These are phyloP conservation scores for Populus ilicifolia DNA, from an alignment of 345 rosid species.

Conservation along the genomic window DNA sequence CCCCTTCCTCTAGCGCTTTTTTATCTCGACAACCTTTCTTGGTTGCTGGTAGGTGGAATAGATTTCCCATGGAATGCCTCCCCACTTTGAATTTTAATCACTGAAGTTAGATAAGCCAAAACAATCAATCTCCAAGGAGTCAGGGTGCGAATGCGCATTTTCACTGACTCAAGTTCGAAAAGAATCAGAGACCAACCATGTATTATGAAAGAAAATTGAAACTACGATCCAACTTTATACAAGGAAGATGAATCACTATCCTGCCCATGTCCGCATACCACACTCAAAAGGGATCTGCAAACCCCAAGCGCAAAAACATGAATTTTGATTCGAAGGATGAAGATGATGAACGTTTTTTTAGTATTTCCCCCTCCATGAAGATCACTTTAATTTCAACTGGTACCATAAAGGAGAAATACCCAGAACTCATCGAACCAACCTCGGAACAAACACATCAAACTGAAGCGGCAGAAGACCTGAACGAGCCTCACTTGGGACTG, in stretches of 20 bases:
- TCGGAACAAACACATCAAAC: slow-evolving; percentile 83
- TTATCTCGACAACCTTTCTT: too few species aligned
- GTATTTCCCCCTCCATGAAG: slow-evolving; percentile 64
- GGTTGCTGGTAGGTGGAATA: too few species aligned
- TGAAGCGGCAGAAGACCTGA: slow-evolving; percentile 65
- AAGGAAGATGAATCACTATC: too few species aligned
- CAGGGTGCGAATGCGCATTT: too few species aligned
- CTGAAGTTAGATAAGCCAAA: too few species aligned
- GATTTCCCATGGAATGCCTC: too few species aligned
- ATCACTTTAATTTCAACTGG: slow-evolving; percentile 79
- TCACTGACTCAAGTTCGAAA: too few species aligned
- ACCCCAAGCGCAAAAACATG: too few species aligned
- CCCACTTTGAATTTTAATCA: too few species aligned
- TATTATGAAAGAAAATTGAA: not conserved
- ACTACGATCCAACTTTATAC: too few species aligned
- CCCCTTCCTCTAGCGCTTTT: slow-evolving; percentile 49
- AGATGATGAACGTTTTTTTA: slow-evolving; percentile 9
- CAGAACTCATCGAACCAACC: slow-evolving; percentile 63
- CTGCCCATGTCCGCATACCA: not conserved
- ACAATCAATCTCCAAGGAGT: too few species aligned
- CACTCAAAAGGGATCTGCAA: too few species aligned
- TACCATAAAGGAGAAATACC: slow-evolving; percentile 75
- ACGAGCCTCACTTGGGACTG: slow-evolving; percentile 64
- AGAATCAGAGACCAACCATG: not conserved
- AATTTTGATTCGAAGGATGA: not conserved